Evolutionary conservation across 2,329 filamentous ascomycete species (phyloP).

Genomic region (Ophiognomonia clavigignenti-juglandacearum): DNA sequence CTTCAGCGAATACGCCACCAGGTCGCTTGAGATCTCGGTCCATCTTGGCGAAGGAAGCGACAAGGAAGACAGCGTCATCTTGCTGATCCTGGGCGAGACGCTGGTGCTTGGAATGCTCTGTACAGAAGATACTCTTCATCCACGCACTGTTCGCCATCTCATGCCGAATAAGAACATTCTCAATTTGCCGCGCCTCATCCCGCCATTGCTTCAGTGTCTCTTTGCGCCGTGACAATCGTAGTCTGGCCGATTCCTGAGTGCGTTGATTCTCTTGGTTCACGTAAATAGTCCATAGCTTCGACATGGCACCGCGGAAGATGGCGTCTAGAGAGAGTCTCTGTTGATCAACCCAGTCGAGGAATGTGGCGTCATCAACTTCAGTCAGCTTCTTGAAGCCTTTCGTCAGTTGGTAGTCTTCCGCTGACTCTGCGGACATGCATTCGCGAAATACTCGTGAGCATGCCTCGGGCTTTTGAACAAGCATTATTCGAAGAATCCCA

Average conservation of each 20-base stretch:
- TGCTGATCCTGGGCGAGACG: slow-evolving; percentile 87
- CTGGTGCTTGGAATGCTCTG: slow-evolving; percentile 89
- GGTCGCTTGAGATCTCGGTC: slow-evolving; percentile 73
- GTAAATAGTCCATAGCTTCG: slow-evolving; percentile 83
- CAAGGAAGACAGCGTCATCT: slow-evolving; percentile 77
- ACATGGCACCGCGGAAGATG: slow-evolving; percentile 77
- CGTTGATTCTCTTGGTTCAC: slow-evolving; percentile 75
- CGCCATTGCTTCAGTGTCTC: slow-evolving; percentile 82
- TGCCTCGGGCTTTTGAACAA: slow-evolving; percentile 89
- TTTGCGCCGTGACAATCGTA: slow-evolving; percentile 67
- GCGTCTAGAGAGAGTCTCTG: slow-evolving; percentile 73
- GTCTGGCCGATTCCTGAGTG: slow-evolving; percentile 70
- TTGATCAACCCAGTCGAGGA: slow-evolving; percentile 82
- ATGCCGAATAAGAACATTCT: slow-evolving; percentile 73
- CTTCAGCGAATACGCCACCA: slow-evolving; percentile 72
- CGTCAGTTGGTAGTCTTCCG: slow-evolving; percentile 48
- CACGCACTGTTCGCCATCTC: slow-evolving; percentile 83
- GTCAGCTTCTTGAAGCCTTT: slow-evolving; percentile 78
- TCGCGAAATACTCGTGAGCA: slow-evolving; percentile 69
- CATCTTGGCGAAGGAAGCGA: slow-evolving; percentile 71
- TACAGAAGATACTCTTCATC: slow-evolving; percentile 92
- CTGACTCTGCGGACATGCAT: slow-evolving; percentile 65
- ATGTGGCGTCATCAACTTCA: slow-evolving; percentile 83
- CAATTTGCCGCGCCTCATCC: slow-evolving; percentile 59
- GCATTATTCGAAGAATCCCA: slow-evolving; percentile 82